Evolutionary conservation across 1,284 basidiomycete species (phyloP).

Genomic region (Rhodotorula sp.): DNA sequence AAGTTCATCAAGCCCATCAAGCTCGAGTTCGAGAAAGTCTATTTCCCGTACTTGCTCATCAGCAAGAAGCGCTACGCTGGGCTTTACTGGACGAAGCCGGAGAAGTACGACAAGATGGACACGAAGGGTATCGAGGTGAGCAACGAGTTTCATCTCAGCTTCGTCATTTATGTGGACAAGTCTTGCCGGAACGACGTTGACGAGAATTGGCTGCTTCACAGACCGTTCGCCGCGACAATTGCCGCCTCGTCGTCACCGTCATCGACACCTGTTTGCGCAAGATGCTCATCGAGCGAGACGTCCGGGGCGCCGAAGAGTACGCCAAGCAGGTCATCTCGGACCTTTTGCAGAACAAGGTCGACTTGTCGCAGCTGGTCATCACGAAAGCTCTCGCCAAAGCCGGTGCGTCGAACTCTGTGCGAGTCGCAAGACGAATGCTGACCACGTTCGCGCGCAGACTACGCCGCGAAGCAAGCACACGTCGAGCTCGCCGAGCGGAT

Average conservation of each 20-base stretch:
- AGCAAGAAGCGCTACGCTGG: constrained; percentile 97
- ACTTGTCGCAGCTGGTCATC: constrained; percentile 97
- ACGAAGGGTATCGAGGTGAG: constrained; percentile 94
- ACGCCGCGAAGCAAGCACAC: constrained; percentile 87
- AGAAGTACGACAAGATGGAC: constrained; percentile 98
- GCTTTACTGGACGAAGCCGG: constrained; percentile 87
- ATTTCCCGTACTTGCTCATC: constrained; percentile 93
- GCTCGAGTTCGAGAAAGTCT: constrained; percentile 96
- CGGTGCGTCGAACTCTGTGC: constrained; percentile 55
- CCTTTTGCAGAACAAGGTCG: constrained; percentile 88
- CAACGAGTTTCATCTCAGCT: background rate
- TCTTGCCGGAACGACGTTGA: background rate
- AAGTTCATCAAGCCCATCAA: constrained; percentile 95
- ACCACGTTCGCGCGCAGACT: constrained; percentile 57
- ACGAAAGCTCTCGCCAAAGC: constrained; percentile 90
- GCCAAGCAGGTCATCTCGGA: constrained; percentile 89
- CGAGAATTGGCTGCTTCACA: constrained; percentile 46
- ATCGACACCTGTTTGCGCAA: constrained; percentile 96
- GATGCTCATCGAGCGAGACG: constrained; percentile 90
- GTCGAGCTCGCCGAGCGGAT: constrained; percentile 90
- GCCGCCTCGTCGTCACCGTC: constrained; percentile 88
- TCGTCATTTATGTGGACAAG: too few relatives aligned
- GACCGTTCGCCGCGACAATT: constrained; percentile 96
- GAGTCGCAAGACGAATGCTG: background rate
- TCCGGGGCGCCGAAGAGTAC: constrained; percentile 89